Percentiles rank a stretch among this genome's conserved stretches.
These are phyloP conservation scores for Acrodontium crateriforme DNA, from an alignment of 2,329 filamentous ascomycete genomes.

Conservation along the genomic window DNA sequence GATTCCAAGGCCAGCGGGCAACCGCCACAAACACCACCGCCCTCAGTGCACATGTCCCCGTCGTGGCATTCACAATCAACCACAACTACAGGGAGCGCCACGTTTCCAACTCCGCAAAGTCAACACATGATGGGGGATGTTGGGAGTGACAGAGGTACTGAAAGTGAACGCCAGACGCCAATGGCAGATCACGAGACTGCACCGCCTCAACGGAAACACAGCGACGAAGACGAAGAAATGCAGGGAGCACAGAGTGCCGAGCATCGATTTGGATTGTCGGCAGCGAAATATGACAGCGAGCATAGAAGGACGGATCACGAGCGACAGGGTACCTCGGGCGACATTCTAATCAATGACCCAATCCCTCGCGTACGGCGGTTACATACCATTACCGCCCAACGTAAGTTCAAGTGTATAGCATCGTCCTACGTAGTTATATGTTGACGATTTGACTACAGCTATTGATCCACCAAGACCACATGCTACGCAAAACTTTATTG, in stretches of 20 bases:
- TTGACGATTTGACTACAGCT: no score
- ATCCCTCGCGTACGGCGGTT: conserved; percentile 7
- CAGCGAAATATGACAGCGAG: conserved; percentile 20
- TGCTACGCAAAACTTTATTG: conserved; percentile 43
- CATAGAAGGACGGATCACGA: conserved; percentile 34
- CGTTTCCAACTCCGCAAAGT: background rate
- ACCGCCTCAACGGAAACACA: conserved; percentile 16
- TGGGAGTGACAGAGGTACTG: conserved; percentile 11
- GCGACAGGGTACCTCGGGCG: conserved; percentile 22
- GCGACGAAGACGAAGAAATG: conserved; percentile 31
- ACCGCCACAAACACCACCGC: conserved; percentile 33
- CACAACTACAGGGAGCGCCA: no score
- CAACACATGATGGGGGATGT: conserved; percentile 12
- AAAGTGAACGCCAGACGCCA: conserved; percentile 15
- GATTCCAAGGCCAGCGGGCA: conserved; percentile 26
- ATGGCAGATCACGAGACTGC: conserved; percentile 7
- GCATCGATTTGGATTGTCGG: conserved; percentile 7
- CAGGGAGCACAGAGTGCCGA: conserved; percentile 13
- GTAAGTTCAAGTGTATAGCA: no score
- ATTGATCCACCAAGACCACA: conserved; percentile 38
- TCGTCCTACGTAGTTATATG: no score
- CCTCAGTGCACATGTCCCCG: conserved; percentile 34
- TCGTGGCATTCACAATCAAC: conserved; percentile 24
- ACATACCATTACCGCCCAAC: conserved; percentile 15
- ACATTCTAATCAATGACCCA: conserved; percentile 4